Base-by-base conservation (phyloP, 2,329 filamentous ascomycete genomes). In the Nannizzia gypsea region DNA sequence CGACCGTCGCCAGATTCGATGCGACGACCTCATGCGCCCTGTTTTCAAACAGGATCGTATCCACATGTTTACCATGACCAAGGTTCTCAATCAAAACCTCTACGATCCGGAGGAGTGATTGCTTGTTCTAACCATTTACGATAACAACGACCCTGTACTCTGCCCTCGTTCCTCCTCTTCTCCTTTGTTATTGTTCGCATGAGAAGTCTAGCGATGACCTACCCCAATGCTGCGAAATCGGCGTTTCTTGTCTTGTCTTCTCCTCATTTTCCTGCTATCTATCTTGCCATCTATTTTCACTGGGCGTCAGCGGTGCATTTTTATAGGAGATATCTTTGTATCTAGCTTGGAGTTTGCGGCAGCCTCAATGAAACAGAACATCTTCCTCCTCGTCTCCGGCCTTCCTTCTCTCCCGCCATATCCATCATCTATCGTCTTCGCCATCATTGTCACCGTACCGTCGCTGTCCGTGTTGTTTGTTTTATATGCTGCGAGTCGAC, bases 31-130 rank as follows among this genome's bases (percentile, higher is more conserved):
- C 66, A 87, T 99, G 87, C 85, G 89, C 62, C 87, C 88, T 5
- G 88, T 99, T 6, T 99, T 99, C 78, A 95, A 95, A 73, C 83
- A 88, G 69, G 84, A 90, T 68, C 88, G 83, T 68, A 88, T 99
- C 56, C 90, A 97, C 74, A 99, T 99, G 93, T 99, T 99, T 74
- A 91, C 90, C 66, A 97, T 99, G 92, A 97, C 96, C 79, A 96
- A 96, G 78, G 83, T 96, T 15, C 83, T 97, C 9, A 90, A 89
- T 64, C 86, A 87, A 71, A 92, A 97, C 69, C 79, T 97, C 42
- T 96, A 95, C 70, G 88, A 87, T 1, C 81, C 89, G 15, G 62
- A 64, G 56, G 64, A 64, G 38, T 63, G 42, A 48, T 40, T 20
- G 50, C 9, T 52, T 40, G 20, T 11, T 17, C 11, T 46, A 20